Base-by-base conservation (phyloP, 2,329 filamentous ascomycete genomes). In the Hirsutella minnesotensis region DNA sequence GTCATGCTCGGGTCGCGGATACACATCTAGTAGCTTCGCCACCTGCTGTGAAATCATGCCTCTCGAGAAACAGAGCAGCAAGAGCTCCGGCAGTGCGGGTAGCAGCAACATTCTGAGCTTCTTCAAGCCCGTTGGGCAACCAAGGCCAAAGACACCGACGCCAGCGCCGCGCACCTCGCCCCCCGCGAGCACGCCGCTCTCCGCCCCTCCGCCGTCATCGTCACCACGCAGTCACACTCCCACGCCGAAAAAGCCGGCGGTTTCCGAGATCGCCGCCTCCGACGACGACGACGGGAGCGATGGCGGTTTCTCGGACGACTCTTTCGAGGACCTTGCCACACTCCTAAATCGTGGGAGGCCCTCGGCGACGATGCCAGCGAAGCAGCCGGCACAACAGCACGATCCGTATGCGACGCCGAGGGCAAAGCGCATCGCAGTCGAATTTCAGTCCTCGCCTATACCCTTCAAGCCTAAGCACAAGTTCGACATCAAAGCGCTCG, bases 221-320 rank as follows among this genome's bases (percentile, higher is more conserved):
- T 51, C 19, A 19, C 22, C 53, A 12, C 45, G 46, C n/a, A 45
- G 55, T 40, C 38, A 51, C 36, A 54, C 53, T 40, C 40, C 45
- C 16, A 60, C 56, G n/a, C 55, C 57, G n/a, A 41, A 41, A 33
- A 35, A 35, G 42, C 40, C 45, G 9, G 39, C 42, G 50, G 45
- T 40, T 44, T 9, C 49, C 12, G 64, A 81, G 43, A 83, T 89
- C 34, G 71, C 70, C 38, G 80, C 76, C 42, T 88, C 85, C 0
- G 85, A 89, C 53, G 81, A 83, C 9, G 82, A 84, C n/a, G 73
- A 73, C n/a, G n/a, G n/a, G 16, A 72, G 71, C 22, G 70, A 80
- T 50, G 74, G 69, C 31, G 51, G 49, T 31, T 57, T 53, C 16
- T 78, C 78, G 16, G 74, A 77, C 21, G 72, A 72, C 39, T 81